Percentiles rank a stretch among this genome's conserved stretches.
phyloP scores from a whole-genome alignment of 2,329 filamentous ascomycete species.

The Aspergillus tamarii region DNA sequence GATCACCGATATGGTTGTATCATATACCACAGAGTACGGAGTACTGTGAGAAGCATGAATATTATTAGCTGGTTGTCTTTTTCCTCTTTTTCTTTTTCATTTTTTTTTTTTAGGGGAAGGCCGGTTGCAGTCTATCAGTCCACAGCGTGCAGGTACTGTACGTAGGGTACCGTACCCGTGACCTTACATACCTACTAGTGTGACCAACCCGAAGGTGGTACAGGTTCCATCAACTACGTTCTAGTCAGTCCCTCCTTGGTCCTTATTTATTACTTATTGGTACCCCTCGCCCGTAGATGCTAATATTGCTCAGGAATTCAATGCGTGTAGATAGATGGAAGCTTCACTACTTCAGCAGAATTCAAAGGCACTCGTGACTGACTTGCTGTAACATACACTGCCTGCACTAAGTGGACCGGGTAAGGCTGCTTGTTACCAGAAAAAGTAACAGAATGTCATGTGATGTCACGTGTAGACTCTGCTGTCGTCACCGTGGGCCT shows the following conservation, averaged over 20 bases:
- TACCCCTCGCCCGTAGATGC: not conserved
- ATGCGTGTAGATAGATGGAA: not conserved
- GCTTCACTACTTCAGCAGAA: not conserved
- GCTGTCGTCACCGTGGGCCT: slow-evolving; percentile 19
- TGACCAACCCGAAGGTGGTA: not conserved
- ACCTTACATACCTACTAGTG: slow-evolving; percentile 2
- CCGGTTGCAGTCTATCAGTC: not conserved
- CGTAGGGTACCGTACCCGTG: not conserved
- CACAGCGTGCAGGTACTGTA: slow-evolving; percentile 2
- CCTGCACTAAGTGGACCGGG: not conserved
- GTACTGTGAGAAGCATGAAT: not conserved
- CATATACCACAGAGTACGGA: not conserved
- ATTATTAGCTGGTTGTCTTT: not conserved
- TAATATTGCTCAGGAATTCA: not conserved
- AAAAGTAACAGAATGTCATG: slow-evolving; percentile 3
- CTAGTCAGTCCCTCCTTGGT: not conserved
- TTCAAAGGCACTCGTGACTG: not conserved
- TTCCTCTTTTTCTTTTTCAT: not conserved
- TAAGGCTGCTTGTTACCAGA: slow-evolving; percentile 10
- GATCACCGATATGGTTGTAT: not conserved
- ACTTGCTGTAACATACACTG: not conserved
- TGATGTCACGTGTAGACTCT: slow-evolving; percentile 13
- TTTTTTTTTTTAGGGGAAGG: not conserved
- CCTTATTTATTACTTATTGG: not conserved
- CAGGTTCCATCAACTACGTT: not conserved